These are phyloP conservation scores for Lippia alba DNA, from an alignment of 305 asterid genomes.

Conservation along the genomic window DNA sequence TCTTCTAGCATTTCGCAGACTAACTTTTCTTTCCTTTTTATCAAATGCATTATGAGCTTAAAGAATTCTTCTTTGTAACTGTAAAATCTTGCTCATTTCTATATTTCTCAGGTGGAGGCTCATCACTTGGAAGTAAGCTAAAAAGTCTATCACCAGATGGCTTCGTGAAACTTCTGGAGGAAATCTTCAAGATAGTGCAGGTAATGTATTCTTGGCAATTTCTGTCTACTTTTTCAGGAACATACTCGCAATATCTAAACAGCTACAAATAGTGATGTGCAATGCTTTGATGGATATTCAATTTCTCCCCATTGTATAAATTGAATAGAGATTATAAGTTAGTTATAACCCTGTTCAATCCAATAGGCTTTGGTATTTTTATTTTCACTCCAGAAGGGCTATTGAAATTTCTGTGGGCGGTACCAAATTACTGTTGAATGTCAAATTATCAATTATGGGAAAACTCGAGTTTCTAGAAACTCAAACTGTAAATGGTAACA, in stretches of 20 bases:
- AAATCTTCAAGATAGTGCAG: conserved; percentile 89
- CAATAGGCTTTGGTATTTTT: conserved; percentile 9
- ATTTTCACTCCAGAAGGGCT: conserved; percentile 3
- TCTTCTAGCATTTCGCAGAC: conserved; percentile 31
- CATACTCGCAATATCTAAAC: conserved; percentile 27
- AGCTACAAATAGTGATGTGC: conserved; percentile 15
- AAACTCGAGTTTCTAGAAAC: conserved; percentile 4
- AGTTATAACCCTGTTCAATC: conserved; percentile 30
- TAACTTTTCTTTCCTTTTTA: conserved; percentile 1
- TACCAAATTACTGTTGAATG: conserved; percentile 19
- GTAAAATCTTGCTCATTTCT: conserved; percentile 30
- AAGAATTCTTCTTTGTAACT: background rate
- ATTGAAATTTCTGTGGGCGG: conserved; percentile 7
- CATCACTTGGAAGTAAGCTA: conserved; percentile 89
- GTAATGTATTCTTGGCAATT: conserved; percentile 68
- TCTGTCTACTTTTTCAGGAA: conserved; percentile 25
- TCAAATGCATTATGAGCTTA: conserved; percentile 5
- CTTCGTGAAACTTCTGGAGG: conserved; percentile 88
- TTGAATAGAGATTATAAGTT: conserved; percentile 19
- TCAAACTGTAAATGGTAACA: conserved; percentile 1
- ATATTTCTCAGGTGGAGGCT: conserved; percentile 74
- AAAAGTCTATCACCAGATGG: conserved; percentile 86
- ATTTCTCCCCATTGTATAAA: conserved; percentile 16
- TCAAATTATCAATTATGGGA: background rate
- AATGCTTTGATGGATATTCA: conserved; percentile 11